phyloP scores from a whole-genome alignment of 192 early-diverging fungal genomes.

The Linnemannia hyalina region DNA sequence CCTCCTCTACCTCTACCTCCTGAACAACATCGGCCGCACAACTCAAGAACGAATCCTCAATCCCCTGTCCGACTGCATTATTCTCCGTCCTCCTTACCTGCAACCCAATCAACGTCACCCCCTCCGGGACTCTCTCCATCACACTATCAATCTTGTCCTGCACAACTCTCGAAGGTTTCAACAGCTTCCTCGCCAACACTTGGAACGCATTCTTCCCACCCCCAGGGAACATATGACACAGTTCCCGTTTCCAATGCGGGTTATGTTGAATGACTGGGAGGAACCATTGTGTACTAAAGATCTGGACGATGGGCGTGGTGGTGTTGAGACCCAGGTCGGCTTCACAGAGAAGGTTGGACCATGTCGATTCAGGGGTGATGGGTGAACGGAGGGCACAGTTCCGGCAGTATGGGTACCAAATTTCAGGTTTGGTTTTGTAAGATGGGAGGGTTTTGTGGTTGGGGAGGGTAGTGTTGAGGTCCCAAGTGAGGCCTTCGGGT shows the following conservation, averaged over 20 bases:
- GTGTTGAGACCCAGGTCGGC: conserved; percentile 15
- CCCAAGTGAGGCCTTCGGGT: conserved; percentile 34
- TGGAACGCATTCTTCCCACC: conserved; percentile 41
- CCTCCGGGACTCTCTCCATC: conserved; percentile 33
- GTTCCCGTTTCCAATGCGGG: conserved; percentile 19
- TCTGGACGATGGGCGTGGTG: conserved; percentile 14
- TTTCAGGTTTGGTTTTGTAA: conserved; percentile 40
- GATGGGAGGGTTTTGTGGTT: conserved; percentile 3
- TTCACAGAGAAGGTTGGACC: conserved; percentile 39
- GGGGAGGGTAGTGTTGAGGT: conserved; percentile 29
- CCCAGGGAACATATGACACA: conserved; percentile 48
- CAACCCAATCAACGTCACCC: conserved; percentile 32
- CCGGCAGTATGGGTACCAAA: conserved; percentile 54
- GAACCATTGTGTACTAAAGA: conserved; percentile 52
- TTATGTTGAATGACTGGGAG: conserved; percentile 50
- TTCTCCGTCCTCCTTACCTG: conserved; percentile 53
- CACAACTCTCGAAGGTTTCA: conserved; percentile 24
- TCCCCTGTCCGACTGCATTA: conserved; percentile 47
- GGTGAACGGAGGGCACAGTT: conserved; percentile 47
- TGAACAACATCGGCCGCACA: conserved; percentile 37
- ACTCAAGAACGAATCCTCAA: conserved; percentile 51
- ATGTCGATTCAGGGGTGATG: conserved; percentile 39
- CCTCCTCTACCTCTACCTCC: conserved; percentile 35
- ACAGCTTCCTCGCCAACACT: conserved; percentile 18
- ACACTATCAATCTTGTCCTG: conserved; percentile 47